A percentile compares a stretch with the other conserved stretches of the same genome.
These are phyloP conservation scores for Tetradesmus obliquus DNA, from an alignment of 139 green algal genomes.

Conservation along the genomic window DNA sequence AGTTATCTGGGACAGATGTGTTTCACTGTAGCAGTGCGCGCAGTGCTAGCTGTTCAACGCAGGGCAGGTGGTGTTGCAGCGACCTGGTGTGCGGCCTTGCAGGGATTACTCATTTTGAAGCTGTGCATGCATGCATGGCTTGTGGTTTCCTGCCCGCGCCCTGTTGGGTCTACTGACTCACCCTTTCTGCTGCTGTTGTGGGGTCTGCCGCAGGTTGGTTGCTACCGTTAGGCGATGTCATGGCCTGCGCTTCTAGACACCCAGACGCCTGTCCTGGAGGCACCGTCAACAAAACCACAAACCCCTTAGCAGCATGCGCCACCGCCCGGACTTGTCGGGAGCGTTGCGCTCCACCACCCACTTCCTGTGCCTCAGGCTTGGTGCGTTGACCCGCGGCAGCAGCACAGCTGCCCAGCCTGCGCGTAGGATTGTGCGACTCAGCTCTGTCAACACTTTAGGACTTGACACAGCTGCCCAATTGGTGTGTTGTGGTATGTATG, in stretches of 20 bases:
- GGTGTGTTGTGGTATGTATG: too few relatives aligned
- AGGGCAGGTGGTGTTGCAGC: too few relatives aligned
- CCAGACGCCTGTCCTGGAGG: neutral
- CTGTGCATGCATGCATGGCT: neutral
- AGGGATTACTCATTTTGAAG: neutral
- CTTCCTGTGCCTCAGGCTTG: neutral
- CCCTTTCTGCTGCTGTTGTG: neutral
- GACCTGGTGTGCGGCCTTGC: too few relatives aligned
- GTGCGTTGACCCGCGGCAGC: too few relatives aligned
- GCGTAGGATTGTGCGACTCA: too few relatives aligned
- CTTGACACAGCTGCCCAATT: too few relatives aligned
- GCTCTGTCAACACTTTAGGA: too few relatives aligned
- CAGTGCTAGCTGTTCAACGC: too few relatives aligned
- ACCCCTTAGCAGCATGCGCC: neutral
- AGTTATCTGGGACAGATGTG: too few relatives aligned
- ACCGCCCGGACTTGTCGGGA: neutral
- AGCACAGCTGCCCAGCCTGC: too few relatives aligned
- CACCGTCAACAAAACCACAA: neutral
- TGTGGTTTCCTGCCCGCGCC: too few relatives aligned
- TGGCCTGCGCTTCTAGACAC: neutral
- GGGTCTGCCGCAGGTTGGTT: neutral
- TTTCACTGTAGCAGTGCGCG: too few relatives aligned
- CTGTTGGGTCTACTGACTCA: neutral
- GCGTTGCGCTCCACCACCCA: neutral
- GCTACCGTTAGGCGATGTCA: neutral